phyloP scores from a whole-genome alignment of 2,329 filamentous ascomycete species.

The Trichoderma brevicompactum region DNA sequence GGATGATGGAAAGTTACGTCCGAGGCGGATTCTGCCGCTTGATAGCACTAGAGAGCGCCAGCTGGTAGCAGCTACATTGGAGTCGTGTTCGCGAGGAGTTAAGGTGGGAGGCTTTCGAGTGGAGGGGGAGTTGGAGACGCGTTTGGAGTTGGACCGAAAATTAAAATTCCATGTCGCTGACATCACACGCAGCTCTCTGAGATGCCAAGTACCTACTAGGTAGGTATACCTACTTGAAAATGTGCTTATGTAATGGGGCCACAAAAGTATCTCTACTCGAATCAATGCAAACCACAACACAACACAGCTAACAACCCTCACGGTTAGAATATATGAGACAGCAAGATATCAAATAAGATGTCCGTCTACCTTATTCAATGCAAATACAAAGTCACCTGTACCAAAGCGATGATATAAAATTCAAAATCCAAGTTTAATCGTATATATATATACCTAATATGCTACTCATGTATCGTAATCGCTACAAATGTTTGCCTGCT shows the following conservation, averaged over 20 bases:
- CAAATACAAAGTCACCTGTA: too few relatives aligned
- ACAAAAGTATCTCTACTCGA: neutral
- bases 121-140: slow-evolving; percentile 20
- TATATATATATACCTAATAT: slow-evolving; percentile 5
- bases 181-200: slow-evolving; percentile 6
- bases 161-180: neutral
- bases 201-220: neutral
- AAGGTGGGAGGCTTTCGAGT: neutral
- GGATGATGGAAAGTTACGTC: neutral
- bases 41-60: slow-evolving; percentile 12
- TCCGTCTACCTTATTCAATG: too few relatives aligned
- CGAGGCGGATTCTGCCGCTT: neutral
- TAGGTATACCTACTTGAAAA: neutral
- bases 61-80: slow-evolving; percentile 20
- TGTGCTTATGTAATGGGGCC: too few relatives aligned
- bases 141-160: neutral
- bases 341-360: too few relatives aligned
- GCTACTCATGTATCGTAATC: slow-evolving; percentile 22
- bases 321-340: too few relatives aligned
- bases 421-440: neutral
- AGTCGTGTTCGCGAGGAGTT: neutral
- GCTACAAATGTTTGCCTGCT: slow-evolving; percentile 19
- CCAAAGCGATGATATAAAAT: neutral
- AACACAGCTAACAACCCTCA: too few relatives aligned
- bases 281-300: too few relatives aligned